Evolutionary conservation across 371 early-diverging fungal genomes (phyloP).

Genomic region (Mortierella sp.): DNA sequence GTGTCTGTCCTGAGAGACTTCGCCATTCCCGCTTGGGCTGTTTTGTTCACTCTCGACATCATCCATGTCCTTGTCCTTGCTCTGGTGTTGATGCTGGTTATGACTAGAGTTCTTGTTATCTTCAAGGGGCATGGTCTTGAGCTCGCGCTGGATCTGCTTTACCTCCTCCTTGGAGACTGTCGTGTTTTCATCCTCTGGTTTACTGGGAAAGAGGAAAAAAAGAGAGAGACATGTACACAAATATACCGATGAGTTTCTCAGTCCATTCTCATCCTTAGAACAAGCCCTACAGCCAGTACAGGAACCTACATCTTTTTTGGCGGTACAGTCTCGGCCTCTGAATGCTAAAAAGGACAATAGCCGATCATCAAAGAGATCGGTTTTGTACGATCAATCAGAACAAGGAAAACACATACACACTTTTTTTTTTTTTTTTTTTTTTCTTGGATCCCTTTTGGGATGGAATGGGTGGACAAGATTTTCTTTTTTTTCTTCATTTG

Average conservation of each 20-base stretch:
- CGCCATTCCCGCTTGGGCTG: conserved; percentile 17
- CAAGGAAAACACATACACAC: neutral
- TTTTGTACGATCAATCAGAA: neutral
- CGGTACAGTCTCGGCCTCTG: conserved; percentile 31
- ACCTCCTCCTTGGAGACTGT: conserved; percentile 45
- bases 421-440: too few relatives aligned
- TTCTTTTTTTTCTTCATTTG: too few relatives aligned
- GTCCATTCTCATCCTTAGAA: neutral
- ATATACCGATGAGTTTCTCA: neutral
- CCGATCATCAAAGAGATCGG: too few relatives aligned
- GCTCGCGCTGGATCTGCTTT: conserved; percentile 44
- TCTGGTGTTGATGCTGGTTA: neutral
- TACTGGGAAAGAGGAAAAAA: conserved; percentile 15
- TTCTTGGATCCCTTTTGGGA: too few relatives aligned
- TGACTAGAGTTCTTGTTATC: conserved; percentile 16
- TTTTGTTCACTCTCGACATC: conserved; percentile 45
- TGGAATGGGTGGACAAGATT: too few relatives aligned
- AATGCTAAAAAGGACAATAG: conserved; percentile 6
- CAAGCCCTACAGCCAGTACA: neutral
- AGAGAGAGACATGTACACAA: conserved; percentile 4
- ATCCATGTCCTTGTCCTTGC: conserved; percentile 41
- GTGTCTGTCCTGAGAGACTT: conserved; percentile 14
- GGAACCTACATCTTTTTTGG: conserved; percentile 50
- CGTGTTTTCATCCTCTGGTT: conserved; percentile 32
- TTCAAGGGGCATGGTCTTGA: conserved; percentile 52